Conservation (phyloP, 2,329 filamentous ascomycete genomes). For the Cladosporium colombiae region DNA sequence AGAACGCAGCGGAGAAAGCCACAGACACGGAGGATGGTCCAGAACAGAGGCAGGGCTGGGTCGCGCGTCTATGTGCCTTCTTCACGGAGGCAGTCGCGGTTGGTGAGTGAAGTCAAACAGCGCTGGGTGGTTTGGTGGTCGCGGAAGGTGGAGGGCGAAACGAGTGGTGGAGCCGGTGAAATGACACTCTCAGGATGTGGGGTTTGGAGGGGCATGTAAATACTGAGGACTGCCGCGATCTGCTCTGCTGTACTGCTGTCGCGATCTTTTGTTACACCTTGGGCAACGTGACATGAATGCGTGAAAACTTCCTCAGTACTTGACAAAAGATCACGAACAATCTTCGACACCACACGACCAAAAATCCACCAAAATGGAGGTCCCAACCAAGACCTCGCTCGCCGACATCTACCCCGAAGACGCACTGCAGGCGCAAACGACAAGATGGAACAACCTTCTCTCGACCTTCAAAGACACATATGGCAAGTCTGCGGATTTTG, state of each 20-base stretch:
- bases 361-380: background rate
- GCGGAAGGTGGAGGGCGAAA: conserved; percentile 3
- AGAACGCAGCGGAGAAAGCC: background rate
- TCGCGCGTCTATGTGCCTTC: background rate
- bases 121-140: background rate
- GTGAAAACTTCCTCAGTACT: background rate
- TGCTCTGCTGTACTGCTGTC: background rate
- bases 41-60: background rate
- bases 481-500: conserved; percentile 71
- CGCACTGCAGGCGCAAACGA: conserved; percentile 65
- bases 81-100: background rate
- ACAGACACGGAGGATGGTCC: background rate
- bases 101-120: conserved; percentile 2
- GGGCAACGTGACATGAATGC: background rate
- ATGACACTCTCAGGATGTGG: background rate
- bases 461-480: conserved; percentile 70
- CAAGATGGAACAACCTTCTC: conserved; percentile 75
- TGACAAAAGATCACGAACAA: background rate
- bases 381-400: conserved; percentile 74
- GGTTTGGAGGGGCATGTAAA: conserved; percentile 10
- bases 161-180: background rate
- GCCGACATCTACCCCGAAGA: conserved; percentile 81
- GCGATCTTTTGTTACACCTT: background rate
- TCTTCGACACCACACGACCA: background rate
- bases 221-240: background rate